phyloP scores from a whole-genome alignment of 352 stramenopile species.

The Phytopythium sindhum region DNA sequence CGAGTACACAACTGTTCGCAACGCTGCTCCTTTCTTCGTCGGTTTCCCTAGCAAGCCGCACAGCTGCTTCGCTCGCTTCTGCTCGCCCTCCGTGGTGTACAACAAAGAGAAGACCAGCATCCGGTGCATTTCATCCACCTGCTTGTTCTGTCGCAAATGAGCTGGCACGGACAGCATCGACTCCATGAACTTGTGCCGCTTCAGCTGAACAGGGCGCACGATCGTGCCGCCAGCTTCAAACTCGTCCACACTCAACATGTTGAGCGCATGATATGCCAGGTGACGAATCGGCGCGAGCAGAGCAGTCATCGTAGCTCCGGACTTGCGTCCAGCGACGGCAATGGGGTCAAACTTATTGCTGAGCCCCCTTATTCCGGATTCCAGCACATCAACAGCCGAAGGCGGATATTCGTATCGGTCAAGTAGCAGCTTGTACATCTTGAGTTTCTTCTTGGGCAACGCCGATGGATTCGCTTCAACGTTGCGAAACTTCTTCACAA shows the following conservation, averaged over 20 bases:
- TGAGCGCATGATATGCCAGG: conserved; percentile 55
- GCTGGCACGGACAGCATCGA: conserved; percentile 31
- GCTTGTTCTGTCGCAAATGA: conserved; percentile 20
- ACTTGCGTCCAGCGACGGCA: conserved; percentile 14
- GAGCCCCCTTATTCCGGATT: conserved; percentile 36
- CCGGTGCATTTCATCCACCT: conserved; percentile 38
- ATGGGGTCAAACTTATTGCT: conserved; percentile 61
- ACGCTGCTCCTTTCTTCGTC: conserved; percentile 28
- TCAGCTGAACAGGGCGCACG: conserved; percentile 18
- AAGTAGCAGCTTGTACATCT: conserved; percentile 54
- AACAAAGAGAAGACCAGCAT: conserved; percentile 46
- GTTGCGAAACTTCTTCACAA: conserved; percentile 46
- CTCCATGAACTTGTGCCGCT: conserved; percentile 23
- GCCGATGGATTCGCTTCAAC: conserved; percentile 15
- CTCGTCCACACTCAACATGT: conserved; percentile 40
- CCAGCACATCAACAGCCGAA: conserved; percentile 66
- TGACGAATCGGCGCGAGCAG: conserved; percentile 35
- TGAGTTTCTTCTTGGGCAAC: conserved; percentile 39
- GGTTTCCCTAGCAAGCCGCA: conserved; percentile 29
- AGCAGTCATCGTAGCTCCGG: conserved; percentile 31
- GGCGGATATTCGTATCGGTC: conserved; percentile 52
- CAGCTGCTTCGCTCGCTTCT: conserved; percentile 26
- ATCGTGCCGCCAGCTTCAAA: conserved; percentile 16
- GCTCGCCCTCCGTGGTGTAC: conserved; percentile 27
- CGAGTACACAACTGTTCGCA: conserved; percentile 54